These are phyloP conservation scores for Phytophthora boehmeriae DNA, from an alignment of 352 stramenopile genomes.

Conservation along the genomic window DNA sequence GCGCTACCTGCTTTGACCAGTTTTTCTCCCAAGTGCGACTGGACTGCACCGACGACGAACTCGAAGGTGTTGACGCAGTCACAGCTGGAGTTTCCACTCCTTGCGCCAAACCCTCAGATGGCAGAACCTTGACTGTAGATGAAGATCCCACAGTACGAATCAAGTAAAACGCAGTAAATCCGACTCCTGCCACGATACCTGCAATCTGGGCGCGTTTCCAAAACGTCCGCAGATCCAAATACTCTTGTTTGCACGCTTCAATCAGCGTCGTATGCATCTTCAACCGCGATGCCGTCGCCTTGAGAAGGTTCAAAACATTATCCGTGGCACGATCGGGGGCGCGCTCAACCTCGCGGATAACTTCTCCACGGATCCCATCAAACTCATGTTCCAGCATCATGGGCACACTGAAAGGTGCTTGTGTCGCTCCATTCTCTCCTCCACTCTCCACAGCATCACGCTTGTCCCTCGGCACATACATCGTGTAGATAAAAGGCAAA, in stretches of 20 bases:
- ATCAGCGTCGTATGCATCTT: slow-evolving; percentile 89
- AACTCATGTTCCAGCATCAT: slow-evolving; percentile 88
- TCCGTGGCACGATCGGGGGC: slow-evolving; percentile 84
- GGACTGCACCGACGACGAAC: slow-evolving; percentile 4
- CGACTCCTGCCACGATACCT: slow-evolving; percentile 60
- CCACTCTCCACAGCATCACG: slow-evolving; percentile 29
- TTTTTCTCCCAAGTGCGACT: slow-evolving; percentile 68
- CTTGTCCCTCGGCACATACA: slow-evolving; percentile 84
- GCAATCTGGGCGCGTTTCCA: slow-evolving; percentile 79
- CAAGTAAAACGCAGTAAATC: slow-evolving; percentile 75
- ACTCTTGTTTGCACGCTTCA: slow-evolving; percentile 80
- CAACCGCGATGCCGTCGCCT: slow-evolving; percentile 73
- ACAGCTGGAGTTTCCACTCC: slow-evolving; percentile 2
- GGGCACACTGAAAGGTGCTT: slow-evolving; percentile 45
- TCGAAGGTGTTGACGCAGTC: slow-evolving; percentile 1
- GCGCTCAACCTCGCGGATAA: slow-evolving; percentile 83
- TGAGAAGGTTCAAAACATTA: slow-evolving; percentile 83
- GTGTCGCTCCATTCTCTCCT: slow-evolving; percentile 1
- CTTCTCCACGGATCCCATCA: slow-evolving; percentile 82
- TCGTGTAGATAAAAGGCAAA: slow-evolving; percentile 89
- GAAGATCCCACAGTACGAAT: slow-evolving; percentile 65
- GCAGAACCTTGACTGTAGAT: slow-evolving; percentile 33
- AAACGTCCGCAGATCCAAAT: slow-evolving; percentile 69
- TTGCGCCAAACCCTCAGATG: slow-evolving; percentile 25
- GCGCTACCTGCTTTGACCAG: slow-evolving; percentile 79